These are phyloP conservation scores for Prunus mume DNA, from an alignment of 306 rosid genomes.

Conservation along the genomic window DNA sequence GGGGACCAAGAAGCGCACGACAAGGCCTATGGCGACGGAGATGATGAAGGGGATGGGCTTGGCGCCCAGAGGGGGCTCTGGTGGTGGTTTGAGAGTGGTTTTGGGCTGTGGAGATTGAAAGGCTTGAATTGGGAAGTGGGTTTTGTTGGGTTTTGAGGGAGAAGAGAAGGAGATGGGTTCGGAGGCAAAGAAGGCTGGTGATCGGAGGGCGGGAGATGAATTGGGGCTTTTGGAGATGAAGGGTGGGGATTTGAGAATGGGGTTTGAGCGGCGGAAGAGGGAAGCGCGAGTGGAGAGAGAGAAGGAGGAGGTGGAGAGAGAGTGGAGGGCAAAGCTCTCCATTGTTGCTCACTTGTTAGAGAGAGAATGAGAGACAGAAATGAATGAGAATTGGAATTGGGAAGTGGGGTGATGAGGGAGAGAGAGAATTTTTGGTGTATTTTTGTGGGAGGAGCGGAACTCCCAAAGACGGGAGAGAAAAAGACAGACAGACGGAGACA, in stretches of 20 bases:
- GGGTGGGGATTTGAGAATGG: slow-evolving; percentile 33
- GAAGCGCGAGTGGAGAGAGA: slow-evolving; percentile 25
- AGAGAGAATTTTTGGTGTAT: background rate
- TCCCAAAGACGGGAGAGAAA: background rate
- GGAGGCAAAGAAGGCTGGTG: slow-evolving; percentile 30
- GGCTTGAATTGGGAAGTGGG: slow-evolving; percentile 39
- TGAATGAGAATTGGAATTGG: background rate
- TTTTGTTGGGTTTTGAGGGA: slow-evolving; percentile 28
- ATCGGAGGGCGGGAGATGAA: slow-evolving; percentile 32
- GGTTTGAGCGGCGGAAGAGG: slow-evolving; percentile 21
- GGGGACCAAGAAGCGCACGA: slow-evolving; percentile 62
- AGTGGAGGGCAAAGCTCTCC: slow-evolving; percentile 35
- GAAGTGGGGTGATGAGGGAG: background rate
- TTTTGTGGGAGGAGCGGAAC: background rate
- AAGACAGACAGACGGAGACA: background rate
- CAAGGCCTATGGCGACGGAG: slow-evolving; percentile 59
- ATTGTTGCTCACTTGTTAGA: background rate
- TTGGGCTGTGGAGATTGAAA: slow-evolving; percentile 18
- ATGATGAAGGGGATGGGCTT: slow-evolving; percentile 59
- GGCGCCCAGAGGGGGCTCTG: slow-evolving; percentile 44
- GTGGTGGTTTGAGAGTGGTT: background rate
- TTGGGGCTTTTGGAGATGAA: slow-evolving; percentile 12
- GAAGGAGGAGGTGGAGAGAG: slow-evolving; percentile 42
- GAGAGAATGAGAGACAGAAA: background rate
- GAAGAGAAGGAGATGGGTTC: slow-evolving; percentile 30